Conservation (phyloP, 192 early-diverging fungal genomes). For the Podila minutissima region DNA sequence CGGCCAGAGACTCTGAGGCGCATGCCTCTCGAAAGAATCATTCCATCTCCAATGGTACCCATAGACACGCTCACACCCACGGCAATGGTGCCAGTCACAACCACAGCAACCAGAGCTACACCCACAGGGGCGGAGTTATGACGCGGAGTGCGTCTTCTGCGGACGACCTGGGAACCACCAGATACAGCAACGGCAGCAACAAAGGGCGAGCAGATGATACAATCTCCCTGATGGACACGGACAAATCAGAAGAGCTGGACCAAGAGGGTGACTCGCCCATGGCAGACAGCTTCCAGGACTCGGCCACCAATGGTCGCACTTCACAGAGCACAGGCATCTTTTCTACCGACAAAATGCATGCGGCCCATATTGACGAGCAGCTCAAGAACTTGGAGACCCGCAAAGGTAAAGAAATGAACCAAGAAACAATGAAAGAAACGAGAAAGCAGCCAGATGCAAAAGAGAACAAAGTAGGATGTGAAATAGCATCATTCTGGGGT, state of each 20-base stretch:
- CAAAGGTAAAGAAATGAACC: slow-evolving; percentile 22
- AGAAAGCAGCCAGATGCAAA: no score
- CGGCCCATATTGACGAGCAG: slow-evolving; percentile 42
- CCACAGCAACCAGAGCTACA: slow-evolving; percentile 16
- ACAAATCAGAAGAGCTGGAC: slow-evolving; percentile 24
- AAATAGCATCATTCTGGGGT: no score
- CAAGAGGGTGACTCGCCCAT: slow-evolving; percentile 51
- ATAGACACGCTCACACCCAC: not conserved
- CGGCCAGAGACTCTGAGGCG: slow-evolving; percentile 27
- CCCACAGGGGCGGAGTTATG: slow-evolving; percentile 27
- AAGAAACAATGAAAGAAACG: not conserved
- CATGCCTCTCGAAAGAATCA: slow-evolving; percentile 3
- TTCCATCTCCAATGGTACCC: slow-evolving; percentile 12
- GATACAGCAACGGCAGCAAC: not conserved
- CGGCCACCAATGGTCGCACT: not conserved
- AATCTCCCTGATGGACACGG: slow-evolving; percentile 17
- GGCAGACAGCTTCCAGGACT: slow-evolving; percentile 28
- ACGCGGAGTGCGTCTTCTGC: slow-evolving; percentile 23
- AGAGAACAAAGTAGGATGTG: not conserved
- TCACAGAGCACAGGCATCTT: slow-evolving; percentile 15
- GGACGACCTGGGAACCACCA: slow-evolving; percentile 1
- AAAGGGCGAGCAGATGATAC: slow-evolving; percentile 12
- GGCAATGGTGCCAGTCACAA: slow-evolving; percentile 10
- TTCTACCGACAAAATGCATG: slow-evolving; percentile 34
- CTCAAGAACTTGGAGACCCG: slow-evolving; percentile 52